Evolutionary conservation across 768 basidiomycete species (phyloP), one percentile per base, ranked within the genome.

Genomic region (Mycena rebaudengoi): DNA sequence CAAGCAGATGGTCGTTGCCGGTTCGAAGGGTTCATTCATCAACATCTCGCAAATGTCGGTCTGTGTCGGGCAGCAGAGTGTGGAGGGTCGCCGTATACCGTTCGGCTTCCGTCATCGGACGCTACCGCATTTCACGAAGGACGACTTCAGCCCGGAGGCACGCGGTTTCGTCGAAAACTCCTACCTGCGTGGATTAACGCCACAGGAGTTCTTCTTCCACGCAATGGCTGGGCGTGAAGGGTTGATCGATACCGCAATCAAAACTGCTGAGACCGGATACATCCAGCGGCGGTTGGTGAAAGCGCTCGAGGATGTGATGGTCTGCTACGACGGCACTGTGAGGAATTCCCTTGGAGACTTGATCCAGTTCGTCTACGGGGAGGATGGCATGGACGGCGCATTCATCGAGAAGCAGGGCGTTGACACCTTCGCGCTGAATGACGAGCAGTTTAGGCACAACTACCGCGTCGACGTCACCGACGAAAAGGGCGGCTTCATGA

Each of bases 31-130:
- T 78, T 96, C 96, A 0, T 96, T 95, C 84, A 99, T 99, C 86
- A 99, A 99, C 78, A 98, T 99, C 72, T 99, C 98, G 12, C 98
- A 99, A 80, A 99, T 99, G 98, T 97, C 97, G 18, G 96, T 96
- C 59, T 96, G 96, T 83, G 98, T 99, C 40, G 98, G 98, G 25
- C 98, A 99, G 79, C 97, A 99, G 80, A 91, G 90, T 70, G 97
- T 99, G 53, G 98, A 99, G 78, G 98, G 98, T 69, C 94, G 94
- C 70, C 96, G 98, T 64, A 98, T 99, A 69, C 96, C 97, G 1
- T 99, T 97, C 76, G 98, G 98, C 12, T 99, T 99, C 87, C 91
- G 90, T 60, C 97, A 99, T 79, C 92, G 98, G 29, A 94, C 96
- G 0, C 82, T 99, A 4, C 98, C 98, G 0, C 98, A 99, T 76